Conservation (phyloP, 345 rosid species). For the Hibiscus syriacus region DNA sequence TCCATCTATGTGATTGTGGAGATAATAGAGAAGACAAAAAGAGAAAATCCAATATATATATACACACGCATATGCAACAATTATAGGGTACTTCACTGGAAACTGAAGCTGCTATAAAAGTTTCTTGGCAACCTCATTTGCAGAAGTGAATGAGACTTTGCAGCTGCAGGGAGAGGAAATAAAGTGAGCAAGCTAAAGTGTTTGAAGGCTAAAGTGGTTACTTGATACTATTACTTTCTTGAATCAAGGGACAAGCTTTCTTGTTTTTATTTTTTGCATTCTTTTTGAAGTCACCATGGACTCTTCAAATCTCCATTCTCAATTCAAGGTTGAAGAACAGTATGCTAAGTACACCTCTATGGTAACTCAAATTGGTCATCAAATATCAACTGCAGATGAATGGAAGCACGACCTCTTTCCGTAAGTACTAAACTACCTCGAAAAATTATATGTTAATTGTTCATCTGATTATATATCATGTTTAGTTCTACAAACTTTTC, state of each 20-base stretch:
- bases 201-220: neutral
- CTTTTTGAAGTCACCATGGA: constrained; percentile 14
- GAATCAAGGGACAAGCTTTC: neutral
- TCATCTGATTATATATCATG: neutral
- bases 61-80: neutral
- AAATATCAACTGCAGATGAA: constrained; percentile 10
- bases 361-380: constrained; percentile 13
- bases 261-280: neutral
- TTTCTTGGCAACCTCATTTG: neutral
- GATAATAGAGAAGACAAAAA: neutral
- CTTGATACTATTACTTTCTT: neutral
- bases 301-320: constrained; percentile 22
- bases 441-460: neutral
- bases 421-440: constrained; percentile 15
- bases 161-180: neutral
- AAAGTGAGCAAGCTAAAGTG: neutral
- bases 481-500: neutral
- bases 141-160: neutral
- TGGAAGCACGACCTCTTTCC: constrained; percentile 11
- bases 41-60: neutral
- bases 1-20: neutral
- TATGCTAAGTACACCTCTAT: constrained; percentile 15
- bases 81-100: neutral
- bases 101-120: constrained; percentile 1
- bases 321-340: constrained; percentile 23